Percentiles rank a stretch among this genome's conserved stretches.
These are phyloP conservation scores for Xylariaceae sp. DNA, from an alignment of 2,329 filamentous ascomycete genomes.

Conservation along the genomic window DNA sequence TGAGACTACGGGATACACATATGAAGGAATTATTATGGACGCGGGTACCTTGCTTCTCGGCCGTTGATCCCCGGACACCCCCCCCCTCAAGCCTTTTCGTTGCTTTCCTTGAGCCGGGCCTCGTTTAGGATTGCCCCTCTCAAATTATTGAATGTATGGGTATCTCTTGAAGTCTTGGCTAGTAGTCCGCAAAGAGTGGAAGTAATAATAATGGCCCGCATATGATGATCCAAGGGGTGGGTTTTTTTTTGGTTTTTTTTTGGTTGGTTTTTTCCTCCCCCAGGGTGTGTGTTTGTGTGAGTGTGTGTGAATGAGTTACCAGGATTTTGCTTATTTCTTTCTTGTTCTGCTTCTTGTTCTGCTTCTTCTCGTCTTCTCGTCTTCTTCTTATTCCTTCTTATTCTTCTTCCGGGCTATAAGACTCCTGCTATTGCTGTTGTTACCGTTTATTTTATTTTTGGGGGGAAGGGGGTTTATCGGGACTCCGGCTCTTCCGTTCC, in stretches of 20 bases:
- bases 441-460: too few species aligned
- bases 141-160: conserved; percentile 10
- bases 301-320: too few species aligned
- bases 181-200: conserved; percentile 3
- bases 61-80: conserved; percentile 12
- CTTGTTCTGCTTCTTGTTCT: not conserved
- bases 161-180: conserved; percentile 1
- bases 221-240: conserved; percentile 9
- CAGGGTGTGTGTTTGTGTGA: not conserved
- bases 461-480: too few species aligned
- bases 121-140: conserved; percentile 22
- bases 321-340: not conserved
- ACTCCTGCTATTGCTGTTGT: too few species aligned
- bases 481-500: too few species aligned
- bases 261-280: conserved; percentile 6
- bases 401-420: too few species aligned
- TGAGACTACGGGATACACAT: conserved; percentile 13
- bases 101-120: conserved; percentile 4
- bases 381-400: too few species aligned
- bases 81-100: conserved; percentile 5
- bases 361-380: not conserved
- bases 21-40: conserved; percentile 12
- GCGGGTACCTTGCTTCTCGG: conserved; percentile 21
- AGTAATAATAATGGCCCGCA: conserved; percentile 7
- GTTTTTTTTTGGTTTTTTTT: conserved; percentile 10